Evolutionary conservation across 2,329 filamentous ascomycete species (phyloP).

Genomic region (Coccinonectria pachysandricola): DNA sequence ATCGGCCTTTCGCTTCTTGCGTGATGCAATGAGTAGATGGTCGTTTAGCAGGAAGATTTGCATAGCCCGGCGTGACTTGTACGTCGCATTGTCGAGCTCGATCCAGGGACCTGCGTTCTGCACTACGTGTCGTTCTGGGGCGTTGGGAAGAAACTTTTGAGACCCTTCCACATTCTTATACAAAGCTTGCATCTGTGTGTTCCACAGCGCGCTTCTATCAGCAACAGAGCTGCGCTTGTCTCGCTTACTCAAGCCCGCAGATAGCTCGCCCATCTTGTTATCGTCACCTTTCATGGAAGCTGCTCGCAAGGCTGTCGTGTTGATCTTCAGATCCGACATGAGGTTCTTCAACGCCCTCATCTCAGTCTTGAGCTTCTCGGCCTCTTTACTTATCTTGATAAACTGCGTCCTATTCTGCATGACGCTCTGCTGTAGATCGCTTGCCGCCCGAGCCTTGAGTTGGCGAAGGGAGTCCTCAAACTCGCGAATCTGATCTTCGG

Average conservation of each 20-base stretch:
- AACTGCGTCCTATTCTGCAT: constrained; percentile 97
- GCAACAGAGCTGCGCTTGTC: constrained; percentile 86
- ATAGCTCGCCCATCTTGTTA: constrained; percentile 39
- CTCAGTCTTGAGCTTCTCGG: constrained; percentile 91
- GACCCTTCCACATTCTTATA: constrained; percentile 98
- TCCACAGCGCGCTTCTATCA: constrained; percentile 57
- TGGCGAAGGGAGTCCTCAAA: constrained; percentile 69
- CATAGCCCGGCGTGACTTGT: constrained; percentile 82
- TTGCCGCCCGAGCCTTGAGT: constrained; percentile 66
- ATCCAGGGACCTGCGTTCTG: constrained; percentile 92
- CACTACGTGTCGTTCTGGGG: constrained; percentile 84
- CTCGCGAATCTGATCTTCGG: constrained; percentile 74
- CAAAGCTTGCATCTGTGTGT: constrained; percentile 60
- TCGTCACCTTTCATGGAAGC: constrained; percentile 44
- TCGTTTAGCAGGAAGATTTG: constrained; percentile 92
- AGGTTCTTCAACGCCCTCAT: constrained; percentile 85
- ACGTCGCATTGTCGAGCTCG: constrained; percentile 92
- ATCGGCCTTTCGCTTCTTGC: constrained; percentile 85
- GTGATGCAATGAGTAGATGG: constrained; percentile 79
- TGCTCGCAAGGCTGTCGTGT: constrained; percentile 55
- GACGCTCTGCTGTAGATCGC: constrained; percentile 87
- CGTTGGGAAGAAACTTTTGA: constrained; percentile 88
- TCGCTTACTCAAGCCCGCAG: constrained; percentile 49
- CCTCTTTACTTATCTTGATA: constrained; percentile 98
- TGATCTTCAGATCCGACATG: constrained; percentile 84